Conservation (phyloP, 2,329 filamentous ascomycete species). For the Trichoderma brevicompactum region DNA sequence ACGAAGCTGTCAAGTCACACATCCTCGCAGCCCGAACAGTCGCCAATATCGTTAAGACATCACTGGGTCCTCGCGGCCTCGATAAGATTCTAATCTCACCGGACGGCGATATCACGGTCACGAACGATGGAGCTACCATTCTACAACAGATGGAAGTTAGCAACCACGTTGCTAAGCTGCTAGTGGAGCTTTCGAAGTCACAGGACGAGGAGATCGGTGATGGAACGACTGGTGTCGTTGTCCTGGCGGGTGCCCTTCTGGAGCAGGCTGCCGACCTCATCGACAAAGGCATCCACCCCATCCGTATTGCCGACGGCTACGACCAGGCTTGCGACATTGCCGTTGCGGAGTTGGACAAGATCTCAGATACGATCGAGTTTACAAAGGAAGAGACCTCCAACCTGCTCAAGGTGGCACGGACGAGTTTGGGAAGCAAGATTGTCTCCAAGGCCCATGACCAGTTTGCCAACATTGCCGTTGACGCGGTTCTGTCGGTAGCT, state of each 20-base stretch:
- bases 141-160: constrained; percentile 98
- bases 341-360: constrained; percentile 86
- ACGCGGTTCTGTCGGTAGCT: constrained; percentile 94
- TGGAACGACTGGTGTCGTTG: constrained; percentile 96
- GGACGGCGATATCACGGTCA: constrained; percentile 98
- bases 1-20: constrained; percentile 96
- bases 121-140: constrained; percentile 98
- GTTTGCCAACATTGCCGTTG: constrained; percentile 95
- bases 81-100: constrained; percentile 99
- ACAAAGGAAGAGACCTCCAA: constrained; percentile 78
- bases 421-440: constrained; percentile 96
- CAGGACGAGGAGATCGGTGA: constrained; percentile 99
- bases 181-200: constrained; percentile 96
- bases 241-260: constrained; percentile 88
- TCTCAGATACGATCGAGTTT: constrained; percentile 91
- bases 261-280: constrained; percentile 98
- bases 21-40: constrained; percentile 96
- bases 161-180: constrained; percentile 95
- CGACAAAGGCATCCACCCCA: constrained; percentile 99
- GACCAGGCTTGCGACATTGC: constrained; percentile 98
- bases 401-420: constrained; percentile 92
- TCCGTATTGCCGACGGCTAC: constrained; percentile 97
- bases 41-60: constrained; percentile 96
- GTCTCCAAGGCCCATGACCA: constrained; percentile 99
- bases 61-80: constrained; percentile 89